Evolutionary conservation across 768 basidiomycete species (phyloP).

Genomic region (Mrakia hoshinonis): DNA sequence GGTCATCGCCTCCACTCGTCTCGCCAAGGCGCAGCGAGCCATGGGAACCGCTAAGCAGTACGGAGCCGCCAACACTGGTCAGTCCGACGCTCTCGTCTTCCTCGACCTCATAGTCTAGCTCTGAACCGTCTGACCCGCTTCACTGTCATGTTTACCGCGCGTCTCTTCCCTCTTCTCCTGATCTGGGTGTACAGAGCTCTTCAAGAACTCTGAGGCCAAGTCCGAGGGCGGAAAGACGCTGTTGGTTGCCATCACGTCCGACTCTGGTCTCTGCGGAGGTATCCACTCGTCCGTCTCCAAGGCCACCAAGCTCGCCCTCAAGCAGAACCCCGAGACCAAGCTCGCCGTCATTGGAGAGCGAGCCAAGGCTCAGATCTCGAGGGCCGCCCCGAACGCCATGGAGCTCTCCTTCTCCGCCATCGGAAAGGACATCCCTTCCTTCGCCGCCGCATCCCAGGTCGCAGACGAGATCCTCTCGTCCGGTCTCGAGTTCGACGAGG

Average conservation of each 20-base stretch:
- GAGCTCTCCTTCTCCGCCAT: conserved; percentile 92
- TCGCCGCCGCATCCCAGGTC: conserved; percentile 87
- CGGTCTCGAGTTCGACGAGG: conserved; percentile 76
- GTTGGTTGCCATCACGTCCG: conserved; percentile 89
- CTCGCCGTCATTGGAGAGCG: conserved; percentile 93
- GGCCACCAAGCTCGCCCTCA: conserved; percentile 65
- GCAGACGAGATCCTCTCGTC: conserved; percentile 84
- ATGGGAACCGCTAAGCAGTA: conserved; percentile 87
- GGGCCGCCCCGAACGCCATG: conserved; percentile 57
- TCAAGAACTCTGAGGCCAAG: conserved; percentile 53
- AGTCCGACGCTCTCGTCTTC: conserved; percentile 35
- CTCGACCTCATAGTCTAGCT: too few relatives aligned
- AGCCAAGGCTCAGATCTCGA: conserved; percentile 81
- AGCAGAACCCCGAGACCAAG: conserved; percentile 48
- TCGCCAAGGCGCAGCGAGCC: conserved; percentile 87
- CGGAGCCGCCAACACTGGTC: conserved; percentile 82
- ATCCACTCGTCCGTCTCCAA: conserved; percentile 96
- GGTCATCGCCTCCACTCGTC: conserved; percentile 97
- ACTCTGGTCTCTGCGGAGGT: conserved; percentile 99
- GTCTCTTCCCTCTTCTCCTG: not conserved
- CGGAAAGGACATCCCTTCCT: conserved; percentile 92
- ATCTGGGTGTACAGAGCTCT: conserved; percentile 58
- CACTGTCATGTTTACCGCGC: not conserved
- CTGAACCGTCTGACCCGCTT: too few relatives aligned
- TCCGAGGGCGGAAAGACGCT: conserved; percentile 60